Evolutionary conservation across 2,329 filamentous ascomycete species (phyloP), one percentile per base, ranked within the genome.

Genomic region (Fusarium mangiferae): DNA sequence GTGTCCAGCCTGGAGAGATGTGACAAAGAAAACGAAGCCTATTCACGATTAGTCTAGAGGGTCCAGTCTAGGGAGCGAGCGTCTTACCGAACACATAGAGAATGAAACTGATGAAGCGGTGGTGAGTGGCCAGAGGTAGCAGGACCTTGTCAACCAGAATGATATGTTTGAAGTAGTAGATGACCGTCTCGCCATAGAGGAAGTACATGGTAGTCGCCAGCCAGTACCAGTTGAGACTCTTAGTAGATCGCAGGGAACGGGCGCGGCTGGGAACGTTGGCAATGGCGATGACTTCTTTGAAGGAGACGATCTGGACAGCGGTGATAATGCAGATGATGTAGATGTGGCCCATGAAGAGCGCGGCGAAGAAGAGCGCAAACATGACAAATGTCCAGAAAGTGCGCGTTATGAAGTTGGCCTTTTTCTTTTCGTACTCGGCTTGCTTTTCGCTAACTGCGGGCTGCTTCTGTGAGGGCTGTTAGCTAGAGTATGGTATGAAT

Each of bases 91-190:
- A 96, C 66, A 98, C 93, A 84, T 99, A 99, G 77, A 99, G 93
- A 84, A 97, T 93, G 81, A 99, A 98, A 87, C 95, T 98, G 83
- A 99, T 98, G 87, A 99, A 99, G 77, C 96, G 90, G 83, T 99
- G 96, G 85, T 99, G 96, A 22, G 96, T 98, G 62, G 96, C 95
- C 81, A 99, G 91, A 14, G 96, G 96, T 66, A 98, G 87, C 70
- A 99, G 87, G 51, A 98, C 93, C 83, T 93, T 94, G 84, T 99
- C 96, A 51, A 99, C 95, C 67, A 99, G 86, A 48, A 99, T 91
- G 76, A 99, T 96, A 82, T 99, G 96, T 88, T 99, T 99, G 86
- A 99, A 99, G 85, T 99, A 99, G 86, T 99, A 99, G 80, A 99
- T 98, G 80, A 99, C 96, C 79, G 94, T 98, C 85, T 99, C 96